These are phyloP conservation scores for Metarhizium album DNA, from an alignment of 2,329 filamentous ascomycete species.

Conservation along the genomic window DNA sequence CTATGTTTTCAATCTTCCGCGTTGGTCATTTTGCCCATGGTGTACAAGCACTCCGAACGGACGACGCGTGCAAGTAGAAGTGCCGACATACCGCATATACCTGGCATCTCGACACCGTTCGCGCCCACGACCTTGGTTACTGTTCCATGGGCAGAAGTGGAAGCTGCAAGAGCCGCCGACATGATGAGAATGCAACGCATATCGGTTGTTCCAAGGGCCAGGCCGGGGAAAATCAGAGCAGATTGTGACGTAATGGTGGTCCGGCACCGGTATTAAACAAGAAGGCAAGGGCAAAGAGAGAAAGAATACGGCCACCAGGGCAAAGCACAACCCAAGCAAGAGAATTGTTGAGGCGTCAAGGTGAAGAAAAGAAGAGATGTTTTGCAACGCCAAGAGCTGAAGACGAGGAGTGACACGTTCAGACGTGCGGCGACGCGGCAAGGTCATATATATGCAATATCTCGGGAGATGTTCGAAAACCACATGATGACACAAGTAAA, in stretches of 20 bases:
- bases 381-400: neutral
- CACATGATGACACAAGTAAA: neutral
- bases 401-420: neutral
- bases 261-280: slow-evolving; percentile 3
- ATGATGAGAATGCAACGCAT: slow-evolving; percentile 21
- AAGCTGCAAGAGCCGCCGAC: slow-evolving; percentile 28
- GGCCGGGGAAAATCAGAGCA: neutral
- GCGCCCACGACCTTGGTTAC: slow-evolving; percentile 45
- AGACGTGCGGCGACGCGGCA: neutral
- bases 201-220: slow-evolving; percentile 7
- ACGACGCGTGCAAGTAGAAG: neutral
- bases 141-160: slow-evolving; percentile 47
- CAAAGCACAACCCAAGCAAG: neutral
- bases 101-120: slow-evolving; percentile 53
- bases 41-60: too few species aligned
- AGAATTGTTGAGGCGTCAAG: neutral
- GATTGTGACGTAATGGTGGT: slow-evolving; percentile 4
- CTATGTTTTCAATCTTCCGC: slow-evolving; percentile 21
- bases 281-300: neutral
- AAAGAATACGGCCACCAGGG: neutral
- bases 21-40: neutral
- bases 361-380: neutral
- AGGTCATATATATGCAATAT: neutral
- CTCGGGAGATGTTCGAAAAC: neutral
- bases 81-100: slow-evolving; percentile 28